Percentiles rank a stretch among this genome's conserved stretches.
phyloP scores from a whole-genome alignment of 192 early-diverging fungal species.

The Mortierella antarctica region DNA sequence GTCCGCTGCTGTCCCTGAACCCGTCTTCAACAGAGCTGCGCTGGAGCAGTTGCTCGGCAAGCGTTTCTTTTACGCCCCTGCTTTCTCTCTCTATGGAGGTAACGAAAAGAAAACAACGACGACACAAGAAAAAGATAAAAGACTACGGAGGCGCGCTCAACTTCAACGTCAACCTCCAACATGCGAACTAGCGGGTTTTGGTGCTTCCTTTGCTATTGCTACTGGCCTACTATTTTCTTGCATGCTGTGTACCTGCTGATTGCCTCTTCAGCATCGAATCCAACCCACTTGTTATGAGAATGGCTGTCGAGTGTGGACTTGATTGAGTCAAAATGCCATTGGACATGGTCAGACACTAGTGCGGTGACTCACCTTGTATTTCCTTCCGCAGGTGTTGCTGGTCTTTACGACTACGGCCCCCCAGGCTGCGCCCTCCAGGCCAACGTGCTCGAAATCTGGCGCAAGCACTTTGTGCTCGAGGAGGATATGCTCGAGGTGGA shows the following conservation, averaged over 20 bases:
- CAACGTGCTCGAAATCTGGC: slow-evolving; percentile 91
- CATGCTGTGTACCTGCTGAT: too few species aligned
- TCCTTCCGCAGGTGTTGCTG: slow-evolving; percentile 78
- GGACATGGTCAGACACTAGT: neutral
- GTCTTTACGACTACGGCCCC: slow-evolving; percentile 98
- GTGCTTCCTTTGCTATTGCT: too few species aligned
- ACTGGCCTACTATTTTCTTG: too few species aligned
- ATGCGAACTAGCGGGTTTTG: too few species aligned
- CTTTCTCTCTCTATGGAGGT: slow-evolving; percentile 97
- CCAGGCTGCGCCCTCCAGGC: slow-evolving; percentile 92
- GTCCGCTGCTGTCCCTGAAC: slow-evolving; percentile 17
- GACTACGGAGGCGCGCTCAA: too few species aligned
- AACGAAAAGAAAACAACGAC: slow-evolving; percentile 12
- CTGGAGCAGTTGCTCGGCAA: slow-evolving; percentile 77
- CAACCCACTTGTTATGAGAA: neutral
- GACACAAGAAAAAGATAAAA: neutral
- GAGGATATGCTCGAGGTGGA: slow-evolving; percentile 99
- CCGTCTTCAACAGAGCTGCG: slow-evolving; percentile 51
- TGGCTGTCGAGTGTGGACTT: neutral
- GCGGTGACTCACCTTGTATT: neutral
- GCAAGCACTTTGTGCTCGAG: slow-evolving; percentile 97
- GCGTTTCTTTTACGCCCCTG: slow-evolving; percentile 97
- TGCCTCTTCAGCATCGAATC: neutral
- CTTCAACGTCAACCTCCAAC: too few species aligned
- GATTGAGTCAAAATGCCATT: neutral